phyloP scores from a whole-genome alignment of 1,284 basidiomycete species.

The Rhodotorula sp. region DNA sequence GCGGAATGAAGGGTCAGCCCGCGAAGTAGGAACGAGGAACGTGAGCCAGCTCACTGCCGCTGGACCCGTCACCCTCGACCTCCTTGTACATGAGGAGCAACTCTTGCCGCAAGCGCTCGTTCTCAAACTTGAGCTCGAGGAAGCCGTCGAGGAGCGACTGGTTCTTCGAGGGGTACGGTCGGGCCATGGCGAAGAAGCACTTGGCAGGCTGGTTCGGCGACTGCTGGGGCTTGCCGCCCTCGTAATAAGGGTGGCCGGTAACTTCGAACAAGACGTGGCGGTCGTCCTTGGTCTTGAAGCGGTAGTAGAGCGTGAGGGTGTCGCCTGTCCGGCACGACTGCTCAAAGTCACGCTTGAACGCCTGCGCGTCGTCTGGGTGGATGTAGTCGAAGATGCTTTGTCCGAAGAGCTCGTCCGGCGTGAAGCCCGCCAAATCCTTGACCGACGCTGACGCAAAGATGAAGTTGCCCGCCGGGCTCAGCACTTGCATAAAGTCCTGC shows the following conservation, averaged over 20 bases:
- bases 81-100: conserved; percentile 45
- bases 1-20: too few relatives aligned
- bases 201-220: conserved; percentile 43
- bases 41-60: conserved; percentile 1
- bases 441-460: conserved; percentile 70
- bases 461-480: conserved; percentile 62
- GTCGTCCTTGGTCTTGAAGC: conserved; percentile 57
- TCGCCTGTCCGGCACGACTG: conserved; percentile 56
- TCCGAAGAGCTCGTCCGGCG: conserved; percentile 68
- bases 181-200: conserved; percentile 70
- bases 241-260: conserved; percentile 63
- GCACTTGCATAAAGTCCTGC: conserved; percentile 65
- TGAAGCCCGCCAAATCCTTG: conserved; percentile 70
- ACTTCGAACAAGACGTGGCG: conserved; percentile 66
- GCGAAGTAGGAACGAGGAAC: not conserved
- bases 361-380: conserved; percentile 61
- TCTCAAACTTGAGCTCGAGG: conserved; percentile 72
- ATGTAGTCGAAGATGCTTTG: conserved; percentile 64
- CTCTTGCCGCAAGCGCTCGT: conserved; percentile 59
- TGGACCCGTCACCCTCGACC: conserved; percentile 37
- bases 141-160: conserved; percentile 71
- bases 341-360: conserved; percentile 61
- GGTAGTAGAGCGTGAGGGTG: conserved; percentile 63
- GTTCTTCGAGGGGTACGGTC: conserved; percentile 71
- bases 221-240: conserved; percentile 13